A percentile compares a stretch with the other conserved stretches of the same genome.
These are phyloP conservation scores for Hordeum vulgare DNA, from an alignment of 176 grass and related monocot species.

Conservation along the genomic window DNA sequence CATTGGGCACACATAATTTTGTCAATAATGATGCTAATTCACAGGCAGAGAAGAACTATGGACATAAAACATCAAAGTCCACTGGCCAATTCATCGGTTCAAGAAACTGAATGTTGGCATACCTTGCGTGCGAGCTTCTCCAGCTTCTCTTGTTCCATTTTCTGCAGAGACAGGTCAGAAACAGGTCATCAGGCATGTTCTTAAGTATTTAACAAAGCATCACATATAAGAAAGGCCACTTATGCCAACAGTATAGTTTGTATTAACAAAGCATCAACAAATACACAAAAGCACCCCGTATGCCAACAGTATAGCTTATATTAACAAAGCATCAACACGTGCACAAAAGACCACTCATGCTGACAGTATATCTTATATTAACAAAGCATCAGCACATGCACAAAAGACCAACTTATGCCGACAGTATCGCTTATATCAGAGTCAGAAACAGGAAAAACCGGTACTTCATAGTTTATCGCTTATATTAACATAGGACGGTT, in stretches of 20 bases:
- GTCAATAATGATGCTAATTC: neutral
- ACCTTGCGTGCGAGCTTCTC: constrained; percentile 74
- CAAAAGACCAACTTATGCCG: neutral
- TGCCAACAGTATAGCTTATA: neutral
- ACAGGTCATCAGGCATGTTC: neutral
- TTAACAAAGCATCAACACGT: neutral
- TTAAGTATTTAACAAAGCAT: neutral
- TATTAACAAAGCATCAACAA: neutral
- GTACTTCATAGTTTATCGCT: neutral
- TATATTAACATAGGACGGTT: neutral
- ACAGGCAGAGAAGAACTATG: neutral
- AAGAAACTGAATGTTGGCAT: neutral
- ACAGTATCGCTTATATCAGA: neutral
- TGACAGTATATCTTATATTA: neutral
- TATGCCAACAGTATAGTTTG: neutral
- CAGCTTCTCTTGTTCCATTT: constrained; percentile 80
- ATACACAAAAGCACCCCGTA: neutral
- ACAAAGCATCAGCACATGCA: neutral
- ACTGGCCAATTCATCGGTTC: neutral
- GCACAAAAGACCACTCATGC: neutral
- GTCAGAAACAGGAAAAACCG: neutral
- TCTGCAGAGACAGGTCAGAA: constrained; percentile 39
- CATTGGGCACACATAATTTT: neutral
- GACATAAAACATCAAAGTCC: neutral
- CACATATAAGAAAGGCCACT: neutral